A percentile compares a stretch with the other conserved stretches of the same genome.
These are phyloP conservation scores for Epichloe glyceriae DNA, from an alignment of 2,329 filamentous ascomycete genomes.

Conservation along the genomic window DNA sequence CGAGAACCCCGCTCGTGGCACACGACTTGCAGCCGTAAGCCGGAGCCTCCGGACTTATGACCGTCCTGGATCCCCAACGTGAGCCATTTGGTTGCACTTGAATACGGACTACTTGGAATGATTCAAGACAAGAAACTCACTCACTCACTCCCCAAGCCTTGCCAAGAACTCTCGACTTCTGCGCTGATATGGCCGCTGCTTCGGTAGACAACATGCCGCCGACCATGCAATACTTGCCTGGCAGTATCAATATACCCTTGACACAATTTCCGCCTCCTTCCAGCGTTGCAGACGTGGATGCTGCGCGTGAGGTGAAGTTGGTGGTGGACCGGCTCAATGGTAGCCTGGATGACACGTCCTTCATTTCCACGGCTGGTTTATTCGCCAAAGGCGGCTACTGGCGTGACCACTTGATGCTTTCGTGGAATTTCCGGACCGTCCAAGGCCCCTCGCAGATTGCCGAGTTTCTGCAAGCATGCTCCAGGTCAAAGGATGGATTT, in stretches of 20 bases:
- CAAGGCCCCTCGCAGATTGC: conserved; percentile 28
- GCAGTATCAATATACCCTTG: conserved; percentile 40
- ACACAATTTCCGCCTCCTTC: conserved; percentile 27
- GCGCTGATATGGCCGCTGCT: background rate
- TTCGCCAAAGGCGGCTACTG: conserved; percentile 38
- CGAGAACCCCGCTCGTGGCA: no score
- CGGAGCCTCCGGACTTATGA: no score
- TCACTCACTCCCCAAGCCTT: background rate
- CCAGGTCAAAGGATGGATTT: conserved; percentile 22
- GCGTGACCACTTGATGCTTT: conserved; percentile 44
- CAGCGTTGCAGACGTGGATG: conserved; percentile 18
- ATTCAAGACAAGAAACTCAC: no score
- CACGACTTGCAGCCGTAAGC: no score
- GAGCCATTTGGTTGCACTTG: no score
- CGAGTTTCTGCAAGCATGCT: conserved; percentile 22
- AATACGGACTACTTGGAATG: no score
- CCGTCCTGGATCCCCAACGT: no score
- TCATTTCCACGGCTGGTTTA: conserved; percentile 20
- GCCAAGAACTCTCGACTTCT: background rate
- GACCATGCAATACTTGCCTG: conserved; percentile 19
- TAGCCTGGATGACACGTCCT: conserved; percentile 22
- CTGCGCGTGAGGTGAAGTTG: conserved; percentile 23
- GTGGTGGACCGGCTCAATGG: conserved; percentile 29
- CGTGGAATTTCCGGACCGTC: conserved; percentile 42
- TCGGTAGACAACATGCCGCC: background rate